Evolutionary conservation across 345 rosid genomes (phyloP).

Genomic region (Triadica sebifera): DNA sequence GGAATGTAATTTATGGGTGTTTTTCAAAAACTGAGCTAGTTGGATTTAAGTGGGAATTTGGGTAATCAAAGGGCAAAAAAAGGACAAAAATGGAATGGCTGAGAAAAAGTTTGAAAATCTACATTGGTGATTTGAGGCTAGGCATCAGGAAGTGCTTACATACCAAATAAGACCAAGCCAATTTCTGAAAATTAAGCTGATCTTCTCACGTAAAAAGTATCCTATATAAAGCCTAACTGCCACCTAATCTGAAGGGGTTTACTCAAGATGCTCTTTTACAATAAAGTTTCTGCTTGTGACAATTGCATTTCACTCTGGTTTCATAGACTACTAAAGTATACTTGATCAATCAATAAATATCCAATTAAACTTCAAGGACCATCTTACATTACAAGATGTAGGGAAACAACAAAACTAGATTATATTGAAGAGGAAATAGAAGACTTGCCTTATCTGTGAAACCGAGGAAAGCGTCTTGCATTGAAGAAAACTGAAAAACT

Average conservation of each 20-base stretch:
- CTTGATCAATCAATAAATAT: not conserved
- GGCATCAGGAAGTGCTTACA: not conserved
- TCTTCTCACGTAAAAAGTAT: not conserved
- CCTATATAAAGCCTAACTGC: not conserved
- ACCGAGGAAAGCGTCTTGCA: constrained; percentile 80
- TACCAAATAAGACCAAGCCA: not conserved
- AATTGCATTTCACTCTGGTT: not conserved
- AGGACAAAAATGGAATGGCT: not conserved
- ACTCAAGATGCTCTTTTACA: not conserved
- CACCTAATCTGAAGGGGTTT: not conserved
- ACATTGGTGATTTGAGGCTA: not conserved
- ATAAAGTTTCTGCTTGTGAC: not conserved
- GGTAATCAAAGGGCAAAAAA: not conserved
- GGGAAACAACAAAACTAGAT: not conserved
- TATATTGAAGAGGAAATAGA: not conserved
- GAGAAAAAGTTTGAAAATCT: not conserved
- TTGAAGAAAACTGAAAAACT: constrained; percentile 80
- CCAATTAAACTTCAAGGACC: not conserved
- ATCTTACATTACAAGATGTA: not conserved
- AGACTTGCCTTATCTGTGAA: constrained; percentile 70
- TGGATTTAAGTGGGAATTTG: not conserved
- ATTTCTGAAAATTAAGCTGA: not conserved
- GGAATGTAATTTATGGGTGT: not conserved
- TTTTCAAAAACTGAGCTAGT: too few relatives aligned
- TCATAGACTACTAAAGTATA: not conserved